Conservation (phyloP, 2,329 filamentous ascomycete species). For the Coniella lustricola region DNA sequence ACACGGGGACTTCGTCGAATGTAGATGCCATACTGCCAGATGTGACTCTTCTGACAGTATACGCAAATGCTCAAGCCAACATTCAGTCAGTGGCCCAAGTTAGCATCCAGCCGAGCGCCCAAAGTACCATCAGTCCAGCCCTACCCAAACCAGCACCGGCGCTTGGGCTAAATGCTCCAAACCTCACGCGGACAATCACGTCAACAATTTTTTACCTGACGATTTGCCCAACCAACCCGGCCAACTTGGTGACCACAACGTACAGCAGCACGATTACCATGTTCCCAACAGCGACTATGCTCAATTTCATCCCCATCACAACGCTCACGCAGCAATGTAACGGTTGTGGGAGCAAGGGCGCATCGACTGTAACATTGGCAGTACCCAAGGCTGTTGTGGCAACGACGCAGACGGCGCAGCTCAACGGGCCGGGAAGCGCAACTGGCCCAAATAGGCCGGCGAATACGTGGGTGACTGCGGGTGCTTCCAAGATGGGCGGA, state of each 20-base stretch:
- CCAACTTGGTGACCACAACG: constrained; percentile 25
- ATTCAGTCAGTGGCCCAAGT: too few relatives aligned
- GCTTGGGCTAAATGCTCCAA: constrained; percentile 18
- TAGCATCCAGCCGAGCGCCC: too few relatives aligned
- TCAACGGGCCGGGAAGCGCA: background rate
- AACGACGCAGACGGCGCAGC: constrained; percentile 11
- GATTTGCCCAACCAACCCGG: constrained; percentile 28
- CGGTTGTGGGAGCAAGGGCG: constrained; percentile 25
- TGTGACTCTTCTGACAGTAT: constrained; percentile 35
- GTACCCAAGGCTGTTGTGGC: constrained; percentile 21
- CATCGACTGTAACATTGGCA: constrained; percentile 28
- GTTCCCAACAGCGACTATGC: constrained; percentile 9
- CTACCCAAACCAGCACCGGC: constrained; percentile 28
- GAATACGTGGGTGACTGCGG: background rate
- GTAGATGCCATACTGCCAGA: constrained; percentile 20
- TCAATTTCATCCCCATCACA: constrained; percentile 21
- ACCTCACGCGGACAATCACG: constrained; percentile 13
- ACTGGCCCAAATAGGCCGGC: background rate
- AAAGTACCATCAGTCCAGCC: constrained; percentile 18
- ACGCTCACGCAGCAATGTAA: constrained; percentile 24
- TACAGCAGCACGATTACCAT: constrained; percentile 27
- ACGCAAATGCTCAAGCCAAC: constrained; percentile 27
- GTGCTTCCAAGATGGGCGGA: background rate
- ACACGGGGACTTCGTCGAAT: constrained; percentile 1
- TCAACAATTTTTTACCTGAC: constrained; percentile 28